Base-by-base conservation (phyloP, 139 green algal species). In the Chlamydomonas schloesseri region DNA sequence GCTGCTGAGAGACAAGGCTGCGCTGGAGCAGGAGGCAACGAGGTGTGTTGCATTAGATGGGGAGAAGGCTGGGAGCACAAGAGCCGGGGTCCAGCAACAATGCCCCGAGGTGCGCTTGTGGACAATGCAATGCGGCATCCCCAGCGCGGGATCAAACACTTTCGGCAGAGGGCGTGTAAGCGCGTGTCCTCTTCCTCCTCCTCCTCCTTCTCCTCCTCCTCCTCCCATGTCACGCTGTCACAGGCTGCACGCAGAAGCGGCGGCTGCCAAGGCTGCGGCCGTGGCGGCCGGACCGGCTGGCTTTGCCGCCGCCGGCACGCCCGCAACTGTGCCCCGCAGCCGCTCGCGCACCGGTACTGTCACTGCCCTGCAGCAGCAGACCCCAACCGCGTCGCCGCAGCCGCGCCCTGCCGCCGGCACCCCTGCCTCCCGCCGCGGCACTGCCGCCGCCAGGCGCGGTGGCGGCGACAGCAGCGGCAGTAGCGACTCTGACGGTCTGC, bases 1-100 rank as follows among this genome's bases (percentile, higher is more conserved):
- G 31, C 79, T 85, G 67, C 46, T 50, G 20, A 31, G 24, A 1
- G 79, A 69, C 60, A 85, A 85, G 47, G 65, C 67, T 13, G 23
- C 13, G 21, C 79, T 85, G 31, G 60, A 77, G 46, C 64, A 76
- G 23, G 37, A 85, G 28, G 46, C 67, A 3, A 29, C 2, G 36
- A n/a, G n/a, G n/a, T n/a, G n/a, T n/a, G n/a, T n/a, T n/a, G n/a
- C n/a, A n/a, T n/a, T n/a, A n/a, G n/a, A n/a, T n/a, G n/a, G n/a
- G n/a, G n/a, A n/a, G n/a, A n/a, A n/a, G n/a, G n/a, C n/a, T n/a
- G n/a, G n/a, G n/a, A n/a, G n/a, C n/a, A n/a, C n/a, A n/a, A n/a
- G n/a, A n/a, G n/a, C n/a, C n/a, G n/a, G n/a, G n/a, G n/a, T n/a
- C n/a, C n/a, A n/a, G n/a, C n/a, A n/a, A n/a, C n/a, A n/a, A n/a